Percentiles rank a stretch among this genome's conserved stretches.
Evolutionary conservation across 805 yeast species (phyloP).

Genomic region (Lachancea fermentati): DNA sequence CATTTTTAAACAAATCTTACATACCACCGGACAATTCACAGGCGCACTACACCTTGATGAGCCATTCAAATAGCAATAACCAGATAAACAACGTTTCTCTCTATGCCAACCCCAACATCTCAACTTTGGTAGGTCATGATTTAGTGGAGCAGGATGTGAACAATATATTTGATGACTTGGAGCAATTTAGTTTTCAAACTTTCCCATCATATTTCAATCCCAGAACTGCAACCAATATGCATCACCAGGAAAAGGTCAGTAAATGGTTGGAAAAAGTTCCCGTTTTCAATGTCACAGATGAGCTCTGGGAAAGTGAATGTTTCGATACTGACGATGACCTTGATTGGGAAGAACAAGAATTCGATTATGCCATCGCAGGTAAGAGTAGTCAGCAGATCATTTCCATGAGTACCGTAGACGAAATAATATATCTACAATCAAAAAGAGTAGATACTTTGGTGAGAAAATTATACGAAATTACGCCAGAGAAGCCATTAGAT

Average conservation of each 20-base stretch:
- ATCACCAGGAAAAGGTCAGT: slow-evolving; percentile 57
- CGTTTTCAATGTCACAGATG: slow-evolving; percentile 22
- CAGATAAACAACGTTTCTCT: slow-evolving; percentile 2
- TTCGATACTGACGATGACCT: slow-evolving; percentile 19
- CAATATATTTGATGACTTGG: slow-evolving; percentile 7
- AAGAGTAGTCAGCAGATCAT: background rate
- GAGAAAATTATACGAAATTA: slow-evolving; percentile 17
- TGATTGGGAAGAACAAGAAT: slow-evolving; percentile 33
- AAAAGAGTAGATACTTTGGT: slow-evolving; percentile 23
- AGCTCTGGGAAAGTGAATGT: slow-evolving; percentile 20
- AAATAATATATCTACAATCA: slow-evolving; percentile 22
- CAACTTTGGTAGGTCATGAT: background rate
- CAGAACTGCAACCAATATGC: slow-evolving; percentile 56
- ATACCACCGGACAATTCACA: slow-evolving; percentile 5
- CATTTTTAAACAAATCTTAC: slow-evolving; percentile 1
- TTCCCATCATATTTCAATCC: slow-evolving; percentile 56
- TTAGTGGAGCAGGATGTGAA: slow-evolving; percentile 1
- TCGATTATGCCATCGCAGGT: slow-evolving; percentile 17
- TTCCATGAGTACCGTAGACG: slow-evolving; percentile 17
- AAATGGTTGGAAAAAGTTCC: slow-evolving; percentile 62
- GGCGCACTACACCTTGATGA: slow-evolving; percentile 19
- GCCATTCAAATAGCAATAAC: slow-evolving; percentile 10
- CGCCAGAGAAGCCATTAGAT: slow-evolving; percentile 6
- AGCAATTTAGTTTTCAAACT: slow-evolving; percentile 7
- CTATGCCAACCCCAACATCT: slow-evolving; percentile 1